Base-by-base conservation (phyloP, 176 grass and related monocot genomes). In the Aegilops umbellulata region DNA sequence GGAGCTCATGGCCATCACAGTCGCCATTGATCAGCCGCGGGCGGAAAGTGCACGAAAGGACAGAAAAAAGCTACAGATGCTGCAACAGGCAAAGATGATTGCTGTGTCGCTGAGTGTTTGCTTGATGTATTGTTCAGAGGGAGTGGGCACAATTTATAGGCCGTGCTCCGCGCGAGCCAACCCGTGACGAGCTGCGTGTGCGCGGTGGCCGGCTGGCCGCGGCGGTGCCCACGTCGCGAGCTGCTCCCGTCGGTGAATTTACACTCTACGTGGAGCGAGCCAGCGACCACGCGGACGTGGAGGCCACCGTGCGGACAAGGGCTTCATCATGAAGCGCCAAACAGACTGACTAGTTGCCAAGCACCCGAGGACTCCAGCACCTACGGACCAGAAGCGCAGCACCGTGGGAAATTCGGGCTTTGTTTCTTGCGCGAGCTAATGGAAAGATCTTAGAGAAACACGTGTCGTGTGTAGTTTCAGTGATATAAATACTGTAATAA, bases 201-300 rank as follows among this genome's bases (percentile, higher is more conserved):
- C 53, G 53, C 72, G 42, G 72, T 75, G 72, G 71, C 70, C 39
- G 13, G 71, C 39, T 74, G 71, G 70, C 71, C 41, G 24, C 41
- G 71, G 15, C 41, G 71, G 41, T 74, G 71, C 41, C 71, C 71
- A 74, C 71, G 71, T 74, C 41, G 14, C 41, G 14, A 49, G 24
- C 71, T 0, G 13, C 7, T 74, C 14, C 24, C 12, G 7, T 6
- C 70, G 39, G 70, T 74, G 39, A 15, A 15, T 70, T 70, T 70
- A 4, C 35, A 39, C 7, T 46, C n/a, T 24, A 73, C n/a, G 69
- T 73, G 69, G 20, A 60, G 57, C 20, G 20, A 60, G 7, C 7
- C 2, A n/a, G 57, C 20, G 53, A 58, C 5, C 4, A 58, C 19
- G 53, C 19, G 57, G 57, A 60, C 57, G 57, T 58, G 19, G 19